A percentile compares a stretch with the other conserved stretches of the same genome.
Conservation (phyloP, 139 green algal species). For the Asterochloris erici region DNA sequence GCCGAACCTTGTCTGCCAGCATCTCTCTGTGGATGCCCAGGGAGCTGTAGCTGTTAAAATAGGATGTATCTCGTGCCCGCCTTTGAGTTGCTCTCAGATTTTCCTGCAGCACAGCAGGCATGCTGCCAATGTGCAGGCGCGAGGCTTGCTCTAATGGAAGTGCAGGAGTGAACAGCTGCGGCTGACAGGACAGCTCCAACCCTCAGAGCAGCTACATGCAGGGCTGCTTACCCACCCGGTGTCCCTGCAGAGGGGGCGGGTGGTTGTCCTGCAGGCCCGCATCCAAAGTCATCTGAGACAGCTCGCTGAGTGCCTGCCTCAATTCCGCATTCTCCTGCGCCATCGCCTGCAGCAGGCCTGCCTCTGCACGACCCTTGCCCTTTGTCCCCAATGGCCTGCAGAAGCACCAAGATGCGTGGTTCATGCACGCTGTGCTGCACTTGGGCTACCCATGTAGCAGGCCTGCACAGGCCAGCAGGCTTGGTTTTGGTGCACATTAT, state of each 20-base stretch:
- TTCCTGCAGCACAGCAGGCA: background rate
- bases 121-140: background rate
- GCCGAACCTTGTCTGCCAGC: constrained; percentile 72
- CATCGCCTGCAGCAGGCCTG: constrained; percentile 2
- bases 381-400: too few species aligned
- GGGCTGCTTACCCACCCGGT: too few species aligned
- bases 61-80: constrained; percentile 43
- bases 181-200: too few species aligned
- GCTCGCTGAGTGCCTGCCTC: constrained; percentile 16
- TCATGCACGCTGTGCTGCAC: background rate
- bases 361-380: background rate
- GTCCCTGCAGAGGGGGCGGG: background rate
- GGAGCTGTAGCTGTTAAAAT: constrained; percentile 87
- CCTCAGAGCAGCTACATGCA: background rate
- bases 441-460: background rate
- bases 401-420: background rate
- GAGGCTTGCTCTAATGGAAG: background rate
- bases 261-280: background rate
- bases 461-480: background rate
- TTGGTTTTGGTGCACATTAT: background rate
- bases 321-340: constrained; percentile 22
- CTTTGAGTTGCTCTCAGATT: constrained; percentile 9
- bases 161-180: background rate
- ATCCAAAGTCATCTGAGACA: constrained; percentile 5
- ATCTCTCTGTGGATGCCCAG: constrained; percentile 94